Percentiles rank a stretch among this genome's conserved stretches.
These are phyloP conservation scores for Tylopilus rubrobrunneus DNA, from an alignment of 768 basidiomycete genomes.

Conservation along the genomic window DNA sequence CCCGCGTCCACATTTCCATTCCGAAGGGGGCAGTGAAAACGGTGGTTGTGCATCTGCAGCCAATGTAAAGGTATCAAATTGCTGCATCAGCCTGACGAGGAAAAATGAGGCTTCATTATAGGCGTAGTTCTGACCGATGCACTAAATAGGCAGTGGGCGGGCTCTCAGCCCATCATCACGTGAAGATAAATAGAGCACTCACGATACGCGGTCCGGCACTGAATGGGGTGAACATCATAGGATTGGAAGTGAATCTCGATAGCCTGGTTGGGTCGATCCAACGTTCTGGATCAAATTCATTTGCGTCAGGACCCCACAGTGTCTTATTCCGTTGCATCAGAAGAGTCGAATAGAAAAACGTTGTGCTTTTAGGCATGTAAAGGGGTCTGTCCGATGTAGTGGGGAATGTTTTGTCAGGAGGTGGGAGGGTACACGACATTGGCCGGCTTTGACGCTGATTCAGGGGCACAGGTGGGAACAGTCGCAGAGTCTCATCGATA, in stretches of 20 bases:
- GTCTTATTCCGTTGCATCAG: conserved; percentile 63
- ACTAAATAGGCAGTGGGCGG: conserved; percentile 37
- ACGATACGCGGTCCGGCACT: conserved; percentile 64
- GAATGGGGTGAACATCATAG: conserved; percentile 71
- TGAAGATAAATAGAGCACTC: conserved; percentile 15
- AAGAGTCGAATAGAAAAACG: conserved; percentile 56
- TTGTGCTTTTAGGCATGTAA: conserved; percentile 56
- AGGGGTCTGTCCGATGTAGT: conserved; percentile 37
- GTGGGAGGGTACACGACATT: conserved; percentile 47
- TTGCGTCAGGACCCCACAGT: conserved; percentile 73
- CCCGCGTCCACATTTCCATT: conserved; percentile 45
- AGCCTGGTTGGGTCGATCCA: conserved; percentile 65
- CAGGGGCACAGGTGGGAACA: conserved; percentile 77
- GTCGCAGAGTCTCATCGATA: conserved; percentile 71
- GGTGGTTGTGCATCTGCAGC: conserved; percentile 58
- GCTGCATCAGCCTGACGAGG: conserved; percentile 63
- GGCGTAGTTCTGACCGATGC: conserved; percentile 70
- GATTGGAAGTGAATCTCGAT: conserved; percentile 49
- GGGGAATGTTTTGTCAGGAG: conserved; percentile 46
- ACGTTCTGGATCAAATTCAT: conserved; percentile 74
- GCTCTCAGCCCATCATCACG: conserved; percentile 10
- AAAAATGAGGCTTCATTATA: conserved; percentile 76
- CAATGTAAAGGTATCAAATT: conserved; percentile 56
- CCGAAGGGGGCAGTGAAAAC: conserved; percentile 56
- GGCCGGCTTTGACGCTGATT: conserved; percentile 61